Percentiles rank a stretch among this genome's conserved stretches.
phyloP scores from a whole-genome alignment of 139 green algal species.

The Klebsormidium nitens region DNA sequence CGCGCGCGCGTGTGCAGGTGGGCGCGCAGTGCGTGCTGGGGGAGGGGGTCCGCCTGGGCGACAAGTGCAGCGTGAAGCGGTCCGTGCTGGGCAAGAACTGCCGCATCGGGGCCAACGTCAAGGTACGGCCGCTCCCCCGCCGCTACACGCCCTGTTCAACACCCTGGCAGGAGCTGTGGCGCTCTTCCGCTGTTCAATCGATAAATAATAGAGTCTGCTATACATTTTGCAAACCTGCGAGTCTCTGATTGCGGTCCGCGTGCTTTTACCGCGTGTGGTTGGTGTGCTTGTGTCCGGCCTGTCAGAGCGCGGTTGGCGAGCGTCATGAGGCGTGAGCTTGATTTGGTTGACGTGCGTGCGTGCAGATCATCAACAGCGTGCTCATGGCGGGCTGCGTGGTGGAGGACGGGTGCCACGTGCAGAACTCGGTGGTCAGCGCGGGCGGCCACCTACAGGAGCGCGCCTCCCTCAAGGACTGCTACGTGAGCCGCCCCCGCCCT shows the following conservation, averaged over 20 bases:
- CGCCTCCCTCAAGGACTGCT: conserved; percentile 63
- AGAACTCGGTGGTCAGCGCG: conserved; percentile 68
- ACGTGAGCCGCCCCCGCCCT: conserved; percentile 51
- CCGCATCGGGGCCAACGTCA: conserved; percentile 64
- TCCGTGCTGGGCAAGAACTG: conserved; percentile 66
- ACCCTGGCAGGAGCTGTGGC: too few species aligned
- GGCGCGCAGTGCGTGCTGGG: conserved; percentile 64
- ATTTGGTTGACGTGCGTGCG: background rate
- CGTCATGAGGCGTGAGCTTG: background rate
- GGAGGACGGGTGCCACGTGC: conserved; percentile 63
- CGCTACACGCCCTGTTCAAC: too few species aligned
- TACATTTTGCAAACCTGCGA: too few species aligned
- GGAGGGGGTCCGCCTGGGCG: conserved; percentile 56
- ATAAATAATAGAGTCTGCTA: too few species aligned
- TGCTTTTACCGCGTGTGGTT: too few species aligned
- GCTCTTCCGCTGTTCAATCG: too few species aligned
- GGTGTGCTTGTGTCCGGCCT: too few species aligned
- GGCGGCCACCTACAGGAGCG: conserved; percentile 47
- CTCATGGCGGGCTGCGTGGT: conserved; percentile 65
- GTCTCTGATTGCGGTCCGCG: too few species aligned
- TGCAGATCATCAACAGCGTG: conserved; percentile 66
- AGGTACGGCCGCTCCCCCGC: conserved; percentile 34
- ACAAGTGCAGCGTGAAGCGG: conserved; percentile 82
- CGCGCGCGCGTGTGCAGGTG: too few species aligned
- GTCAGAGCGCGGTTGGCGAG: too few species aligned